phyloP scores from a whole-genome alignment of 2,329 filamentous ascomycete genomes.

The Biscogniauxia marginata region DNA sequence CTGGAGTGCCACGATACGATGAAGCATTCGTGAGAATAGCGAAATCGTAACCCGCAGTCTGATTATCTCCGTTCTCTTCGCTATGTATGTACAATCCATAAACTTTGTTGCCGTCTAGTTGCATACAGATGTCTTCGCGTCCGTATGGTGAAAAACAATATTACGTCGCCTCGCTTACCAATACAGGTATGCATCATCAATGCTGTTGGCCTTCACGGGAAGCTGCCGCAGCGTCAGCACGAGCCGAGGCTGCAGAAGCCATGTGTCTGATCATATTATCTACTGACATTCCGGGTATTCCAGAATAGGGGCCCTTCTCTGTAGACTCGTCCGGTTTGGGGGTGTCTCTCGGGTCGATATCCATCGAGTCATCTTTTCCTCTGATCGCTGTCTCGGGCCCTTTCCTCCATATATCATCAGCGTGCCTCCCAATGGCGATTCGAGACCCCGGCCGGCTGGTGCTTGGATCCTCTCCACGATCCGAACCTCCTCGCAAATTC shows the following conservation, averaged over 20 bases:
- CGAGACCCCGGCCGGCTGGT: constrained; percentile 20
- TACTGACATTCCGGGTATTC: constrained; percentile 4
- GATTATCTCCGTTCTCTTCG: too few species aligned
- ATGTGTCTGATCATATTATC: constrained; percentile 36
- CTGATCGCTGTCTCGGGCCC: constrained; percentile 21
- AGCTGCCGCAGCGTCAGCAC: constrained; percentile 27
- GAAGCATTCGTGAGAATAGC: too few species aligned
- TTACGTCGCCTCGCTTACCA: too few species aligned
- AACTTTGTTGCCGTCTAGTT: too few species aligned
- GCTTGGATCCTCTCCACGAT: constrained; percentile 25
- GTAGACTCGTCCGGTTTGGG: constrained; percentile 15
- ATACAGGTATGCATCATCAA: not conserved
- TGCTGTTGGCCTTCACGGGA: constrained; percentile 17
- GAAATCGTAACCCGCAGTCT: too few species aligned
- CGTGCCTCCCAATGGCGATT: constrained; percentile 27
- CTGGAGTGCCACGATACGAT: too few species aligned
- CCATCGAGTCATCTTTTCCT: constrained; percentile 29
- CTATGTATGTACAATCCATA: too few species aligned
- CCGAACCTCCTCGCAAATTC: constrained; percentile 20
- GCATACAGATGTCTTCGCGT: too few species aligned
- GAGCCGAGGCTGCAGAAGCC: constrained; percentile 34
- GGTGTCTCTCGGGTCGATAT: constrained; percentile 29
- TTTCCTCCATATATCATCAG: constrained; percentile 34
- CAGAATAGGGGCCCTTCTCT: constrained; percentile 20
- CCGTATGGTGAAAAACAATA: too few species aligned